Base-by-base conservation (phyloP, 345 rosid genomes). In the Lepidium sativum region DNA sequence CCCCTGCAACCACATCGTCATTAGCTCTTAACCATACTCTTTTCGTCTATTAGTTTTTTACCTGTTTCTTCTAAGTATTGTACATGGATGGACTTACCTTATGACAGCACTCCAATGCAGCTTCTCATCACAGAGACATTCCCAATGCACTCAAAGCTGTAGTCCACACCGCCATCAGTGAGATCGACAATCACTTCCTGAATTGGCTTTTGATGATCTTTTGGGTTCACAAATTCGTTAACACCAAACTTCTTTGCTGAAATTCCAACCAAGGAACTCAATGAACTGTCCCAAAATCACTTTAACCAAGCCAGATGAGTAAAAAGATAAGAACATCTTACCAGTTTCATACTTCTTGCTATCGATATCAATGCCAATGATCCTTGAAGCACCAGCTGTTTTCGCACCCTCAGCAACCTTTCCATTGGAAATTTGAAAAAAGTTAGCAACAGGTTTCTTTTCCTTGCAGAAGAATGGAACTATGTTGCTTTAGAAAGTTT, bases 401-500 rank as follows among this genome's bases (percentile, higher is more conserved):
- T 95, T 95, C 18, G 99, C 99, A 76, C 97, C 99, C 82, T 95
- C 99, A 0, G 99, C 98, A 55, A 95, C 99, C 96, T 94, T 48
- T 61, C 23, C 34, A 68, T 75, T 15, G 31, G 21, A 29, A 39
- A 55, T 6, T 50, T 2, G 2, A 13, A 49, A 4, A 21, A 5
- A 11, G 0, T 15, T 18, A 57, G 32, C 57, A 34, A 56, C 11
- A 9, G 4, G 2, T 37, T n/a, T 2, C 12, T 18, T 5, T 53
- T 50, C 14, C 8, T 10, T 3, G 14, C 2, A 3, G 3, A 34
- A 58, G 3, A n/a, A 58, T 33, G 9, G 27, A 42, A 9, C 21
- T 10, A 54, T 13, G 2, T 54, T 34, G 43, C 23, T 6, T 32
- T 6, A 29, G 6, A 67, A 44, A 60, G 40, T 45, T 25, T 47